Evolutionary conservation across 768 basidiomycete genomes (phyloP), one percentile per base, ranked within the genome.

Genomic region (Suillus lakei): DNA sequence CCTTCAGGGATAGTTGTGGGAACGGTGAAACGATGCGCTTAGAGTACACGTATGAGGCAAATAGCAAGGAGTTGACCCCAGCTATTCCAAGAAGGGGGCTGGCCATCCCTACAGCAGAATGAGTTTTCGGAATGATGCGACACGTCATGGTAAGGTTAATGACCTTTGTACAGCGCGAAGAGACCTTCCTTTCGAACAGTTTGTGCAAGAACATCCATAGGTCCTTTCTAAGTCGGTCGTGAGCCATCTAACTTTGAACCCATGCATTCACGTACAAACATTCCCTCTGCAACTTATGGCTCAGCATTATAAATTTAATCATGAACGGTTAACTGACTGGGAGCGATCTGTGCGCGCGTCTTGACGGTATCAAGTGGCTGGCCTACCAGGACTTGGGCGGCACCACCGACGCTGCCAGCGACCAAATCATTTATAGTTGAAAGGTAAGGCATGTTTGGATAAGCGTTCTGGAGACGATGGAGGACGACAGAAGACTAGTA

Each of bases 91-190:
- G 64, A 10, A 99, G 83, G 0, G 98, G 97, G 61, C 92, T 94
- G 1, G 89, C 84, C 95, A 96, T 96, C 43, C 95, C 95, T 95
- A 64, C 21, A n/a, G 23, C 23, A 30, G 41, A 32, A 18, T 23
- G n/a, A n/a, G 43, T 12, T 43, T 36, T 43, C 9, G 3, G 44
- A 21, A 43, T 32, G 10, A 39, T 3, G 50, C 23, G n/a, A 51
- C 34, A n/a, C 26, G 34, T 63, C 5, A 64, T 41, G 30, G 61
- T 18, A 18, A 23, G 28, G 67, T 77, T 38, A 16, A n/a, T n/a
- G n/a, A 93, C 96, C 97, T 83, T 98, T 98, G 81, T 98, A 99
- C 51, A 99, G 77, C 3, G 95, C 98, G 64, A 98, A 86, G 72
- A 96, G 86, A 0, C 98, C 98, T 74, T 99, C 98, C 63, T 88